Base-by-base conservation (phyloP, 345 rosid species). In the Ceriops decandra region DNA sequence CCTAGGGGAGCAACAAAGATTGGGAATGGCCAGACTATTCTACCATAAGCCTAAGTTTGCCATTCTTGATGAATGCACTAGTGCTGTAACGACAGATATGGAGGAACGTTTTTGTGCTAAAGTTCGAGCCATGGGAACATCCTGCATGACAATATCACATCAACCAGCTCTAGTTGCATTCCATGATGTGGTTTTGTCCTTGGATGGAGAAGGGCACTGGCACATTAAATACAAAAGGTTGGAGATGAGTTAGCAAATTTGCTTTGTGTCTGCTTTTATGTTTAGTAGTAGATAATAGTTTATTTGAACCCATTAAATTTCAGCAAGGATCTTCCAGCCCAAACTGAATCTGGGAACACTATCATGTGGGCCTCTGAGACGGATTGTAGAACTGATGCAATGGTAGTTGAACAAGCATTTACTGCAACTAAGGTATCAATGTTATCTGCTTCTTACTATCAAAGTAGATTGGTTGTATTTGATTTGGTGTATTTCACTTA, bases 1-100 rank as follows among this genome's bases (percentile, higher is more conserved):
- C 71, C 81, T 95, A 19, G 99, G 99, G 72, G 99, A 95, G 85
- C 99, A 95, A 77, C 99, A 95, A 76, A 88, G 96, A 75, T 78
- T 95, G 76, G 99, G 99, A 68, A 95, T 95, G 98, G 99, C 99
- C 62, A 86, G 99, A 75, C 74, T 95, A 67, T 95, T 95, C 79
- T 95, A 90, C 73, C 99, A 95, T 82, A 95, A 81, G 81, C 99
- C 99, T 74, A 95, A 87, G 75, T 95, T 95, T 92, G 99, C 99
- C 70, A 95, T 95, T 84, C 98, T 95, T 80, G 99, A 95, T 77
- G 99, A 95, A 81, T 95, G 99, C 85, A 95, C 99, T 57, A 95
- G 99, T 85, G 99, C 99, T 68, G 99, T 95, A 72, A 92, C 99
- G 30, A 95, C 97, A 51, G 99, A 88, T 77, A 95, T 95, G 99